Conservation (phyloP, 345 rosid species). For the Citrus sp. region DNA sequence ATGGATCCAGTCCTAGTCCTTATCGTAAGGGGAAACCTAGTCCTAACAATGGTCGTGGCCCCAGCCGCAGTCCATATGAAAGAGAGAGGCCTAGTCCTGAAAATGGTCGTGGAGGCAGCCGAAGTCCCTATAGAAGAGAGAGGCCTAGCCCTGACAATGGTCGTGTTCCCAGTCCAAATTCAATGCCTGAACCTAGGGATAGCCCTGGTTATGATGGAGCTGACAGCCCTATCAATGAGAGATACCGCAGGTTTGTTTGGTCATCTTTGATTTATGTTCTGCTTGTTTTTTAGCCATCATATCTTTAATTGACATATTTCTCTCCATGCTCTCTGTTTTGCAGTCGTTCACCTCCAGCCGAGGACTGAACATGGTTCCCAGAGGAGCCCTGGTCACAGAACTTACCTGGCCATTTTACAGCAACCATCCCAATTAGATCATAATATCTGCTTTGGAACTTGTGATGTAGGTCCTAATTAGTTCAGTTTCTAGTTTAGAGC, state of each 20-base stretch:
- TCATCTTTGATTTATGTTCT: background rate
- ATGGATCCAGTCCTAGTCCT: slow-evolving; percentile 53
- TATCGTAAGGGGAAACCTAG: slow-evolving; percentile 38
- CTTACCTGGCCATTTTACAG: background rate
- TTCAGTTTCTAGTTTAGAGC: background rate
- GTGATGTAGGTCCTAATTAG: background rate
- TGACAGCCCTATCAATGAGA: slow-evolving; percentile 53
- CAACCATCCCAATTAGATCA: background rate
- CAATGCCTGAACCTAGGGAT: slow-evolving; percentile 38
- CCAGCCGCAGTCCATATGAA: slow-evolving; percentile 37
- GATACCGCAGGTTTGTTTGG: slow-evolving; percentile 39
- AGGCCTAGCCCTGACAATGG: slow-evolving; percentile 33
- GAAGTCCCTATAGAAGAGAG: slow-evolving; percentile 41
- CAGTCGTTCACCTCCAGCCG: slow-evolving; percentile 41
- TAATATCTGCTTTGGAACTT: slow-evolving; percentile 3
- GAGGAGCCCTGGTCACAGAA: background rate
- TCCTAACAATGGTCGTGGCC: slow-evolving; percentile 34
- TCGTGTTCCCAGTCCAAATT: slow-evolving; percentile 41
- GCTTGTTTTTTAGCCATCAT: no score
- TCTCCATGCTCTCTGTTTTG: background rate
- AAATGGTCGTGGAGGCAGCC: slow-evolving; percentile 28
- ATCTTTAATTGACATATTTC: background rate
- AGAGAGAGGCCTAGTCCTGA: slow-evolving; percentile 36
- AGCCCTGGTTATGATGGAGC: slow-evolving; percentile 55
- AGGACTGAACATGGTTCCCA: slow-evolving; percentile 21